A percentile compares a stretch with the other conserved stretches of the same genome.
These are phyloP conservation scores for Acanthochlamys bracteata DNA, from an alignment of 106 monocot genomes.

Conservation along the genomic window DNA sequence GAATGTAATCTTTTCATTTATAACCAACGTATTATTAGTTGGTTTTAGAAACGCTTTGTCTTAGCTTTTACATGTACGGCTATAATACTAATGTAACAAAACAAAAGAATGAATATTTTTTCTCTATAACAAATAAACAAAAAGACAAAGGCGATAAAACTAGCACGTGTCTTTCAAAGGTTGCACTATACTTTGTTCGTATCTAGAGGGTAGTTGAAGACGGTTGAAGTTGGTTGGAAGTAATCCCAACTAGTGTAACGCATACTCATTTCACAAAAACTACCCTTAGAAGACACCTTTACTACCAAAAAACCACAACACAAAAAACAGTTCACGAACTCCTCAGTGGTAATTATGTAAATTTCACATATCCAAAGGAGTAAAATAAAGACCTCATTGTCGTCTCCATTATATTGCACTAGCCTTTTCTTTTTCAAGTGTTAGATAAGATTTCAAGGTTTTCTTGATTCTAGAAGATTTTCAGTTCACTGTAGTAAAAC, in stretches of 20 bases:
- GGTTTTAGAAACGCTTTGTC: no score
- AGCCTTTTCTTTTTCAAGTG: conserved; percentile 15
- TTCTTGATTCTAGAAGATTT: conserved; percentile 4
- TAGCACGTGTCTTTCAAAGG: background rate
- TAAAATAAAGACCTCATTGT: background rate
- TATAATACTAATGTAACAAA: no score
- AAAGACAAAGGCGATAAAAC: no score
- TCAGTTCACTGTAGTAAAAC: no score
- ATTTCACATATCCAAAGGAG: background rate
- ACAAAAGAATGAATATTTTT: no score
- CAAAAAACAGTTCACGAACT: background rate
- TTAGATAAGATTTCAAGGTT: conserved; percentile 17
- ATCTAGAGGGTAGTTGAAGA: background rate
- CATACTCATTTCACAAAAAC: background rate
- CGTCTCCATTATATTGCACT: background rate
- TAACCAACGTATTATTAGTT: no score
- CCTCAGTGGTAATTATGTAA: background rate
- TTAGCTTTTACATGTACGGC: no score
- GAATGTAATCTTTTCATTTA: no score
- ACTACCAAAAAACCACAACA: background rate
- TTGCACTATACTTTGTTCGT: background rate
- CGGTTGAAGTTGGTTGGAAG: conserved; percentile 10
- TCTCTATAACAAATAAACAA: no score
- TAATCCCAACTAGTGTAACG: background rate
- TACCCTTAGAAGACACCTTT: background rate